Evolutionary conservation across 768 basidiomycete genomes (phyloP), one percentile per base, ranked within the genome.

Genomic region (Rhizopogon rudus): DNA sequence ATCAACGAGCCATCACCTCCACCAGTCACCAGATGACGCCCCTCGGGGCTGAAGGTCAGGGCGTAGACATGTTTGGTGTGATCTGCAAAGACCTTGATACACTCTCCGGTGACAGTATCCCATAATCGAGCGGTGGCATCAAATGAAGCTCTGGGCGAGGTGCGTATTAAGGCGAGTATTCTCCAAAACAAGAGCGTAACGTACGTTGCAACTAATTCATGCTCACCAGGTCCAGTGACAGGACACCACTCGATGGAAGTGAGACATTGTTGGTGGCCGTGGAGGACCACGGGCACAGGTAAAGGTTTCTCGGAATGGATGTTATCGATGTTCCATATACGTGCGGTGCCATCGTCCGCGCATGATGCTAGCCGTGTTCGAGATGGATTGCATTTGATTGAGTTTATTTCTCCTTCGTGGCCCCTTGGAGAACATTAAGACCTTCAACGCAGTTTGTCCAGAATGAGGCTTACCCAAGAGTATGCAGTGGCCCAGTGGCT

Each of bases 121-220:
- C 93, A 96, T 31, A 96, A 60, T 41, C 90, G 82, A 5, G 88
- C 81, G 1, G 91, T 89, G 13, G 76, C 74, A 64, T 96, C 93
- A 63, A 92, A 92, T 5, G 91, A 91, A 9, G 86, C 81, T 7
- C 89, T 93, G 60, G 29, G 37, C 25, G 35, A 14, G 20, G 9
- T 37, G 16, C 20, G 20, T 49, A 49, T 37, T 5, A 49, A 49
- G n/a, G 22, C 37, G 35, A 49, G 39, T 25, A 37, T 25, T 49
- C 12, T 10, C 20, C 20, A 16, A 37, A 37, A 37, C 20, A 14
- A 37, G 5, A 37, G 17, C 14, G 13, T 10, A 25, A 71, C 82
- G 65, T 63, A 89, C 89, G 91, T 90, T 25, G 86, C 88, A 12
- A 92, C 64, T 6, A 88, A 65, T 51, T 88, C 84, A 61, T 84